phyloP scores from a whole-genome alignment of 1,284 basidiomycete genomes.

The Papiliotrema laurentii region DNA sequence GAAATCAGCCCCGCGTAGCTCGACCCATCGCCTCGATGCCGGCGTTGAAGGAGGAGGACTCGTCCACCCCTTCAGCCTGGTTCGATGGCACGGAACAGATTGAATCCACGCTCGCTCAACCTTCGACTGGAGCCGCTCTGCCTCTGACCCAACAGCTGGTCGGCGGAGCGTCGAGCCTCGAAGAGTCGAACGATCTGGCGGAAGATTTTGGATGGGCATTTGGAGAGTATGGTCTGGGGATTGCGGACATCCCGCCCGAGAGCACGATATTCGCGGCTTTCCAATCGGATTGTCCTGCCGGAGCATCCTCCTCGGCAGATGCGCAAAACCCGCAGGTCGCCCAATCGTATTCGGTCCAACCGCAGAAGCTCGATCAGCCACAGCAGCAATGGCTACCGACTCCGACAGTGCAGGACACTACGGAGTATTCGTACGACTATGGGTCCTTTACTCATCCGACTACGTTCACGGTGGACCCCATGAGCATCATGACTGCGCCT shows the following conservation, averaged over 20 bases:
- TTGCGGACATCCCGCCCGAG: slow-evolving; percentile 5
- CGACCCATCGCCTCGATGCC: slow-evolving; percentile 33
- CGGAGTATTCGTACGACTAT: slow-evolving; percentile 10
- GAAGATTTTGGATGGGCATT: slow-evolving; percentile 33
- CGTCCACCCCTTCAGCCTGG: slow-evolving; percentile 14
- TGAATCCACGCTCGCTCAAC: background rate
- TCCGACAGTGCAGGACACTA: slow-evolving; percentile 21
- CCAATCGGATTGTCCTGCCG: slow-evolving; percentile 2
- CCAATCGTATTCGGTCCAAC: background rate
- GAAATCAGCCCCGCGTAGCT: slow-evolving; percentile 14
- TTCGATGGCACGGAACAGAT: slow-evolving; percentile 14
- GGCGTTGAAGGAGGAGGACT: slow-evolving; percentile 31
- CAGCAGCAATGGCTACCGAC: slow-evolving; percentile 9
- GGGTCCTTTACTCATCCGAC: slow-evolving; percentile 4
- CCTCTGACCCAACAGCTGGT: background rate
- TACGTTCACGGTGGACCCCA: slow-evolving; percentile 24
- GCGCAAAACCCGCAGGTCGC: background rate
- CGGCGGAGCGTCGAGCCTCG: background rate
- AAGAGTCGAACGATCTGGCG: slow-evolving; percentile 10
- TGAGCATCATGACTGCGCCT: slow-evolving; percentile 20
- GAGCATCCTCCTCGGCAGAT: background rate
- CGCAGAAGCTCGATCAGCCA: background rate
- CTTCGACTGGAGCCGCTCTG: background rate
- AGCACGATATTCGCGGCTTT: slow-evolving; percentile 21
- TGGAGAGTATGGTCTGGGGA: slow-evolving; percentile 22